phyloP scores from a whole-genome alignment of 208 protist species.

The Acanthamoeba triangularis region DNA sequence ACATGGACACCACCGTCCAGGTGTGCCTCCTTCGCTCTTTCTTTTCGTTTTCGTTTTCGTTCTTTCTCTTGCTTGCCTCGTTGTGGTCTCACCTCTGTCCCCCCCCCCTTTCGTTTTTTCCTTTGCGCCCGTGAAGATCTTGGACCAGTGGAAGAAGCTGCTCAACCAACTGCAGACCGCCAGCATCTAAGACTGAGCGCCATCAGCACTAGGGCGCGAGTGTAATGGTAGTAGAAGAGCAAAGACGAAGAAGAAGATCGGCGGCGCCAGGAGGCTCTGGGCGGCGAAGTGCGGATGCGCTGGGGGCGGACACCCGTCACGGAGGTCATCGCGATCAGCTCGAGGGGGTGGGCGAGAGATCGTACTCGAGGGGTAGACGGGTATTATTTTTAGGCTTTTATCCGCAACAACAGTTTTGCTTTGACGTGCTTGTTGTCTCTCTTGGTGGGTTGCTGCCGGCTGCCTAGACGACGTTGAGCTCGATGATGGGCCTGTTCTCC shows the following conservation, averaged over 20 bases:
- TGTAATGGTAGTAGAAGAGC: not conserved
- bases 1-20: slow-evolving; percentile 75
- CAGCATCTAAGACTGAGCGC: not conserved
- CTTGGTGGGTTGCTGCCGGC: too few relatives aligned
- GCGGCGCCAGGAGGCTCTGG: too few relatives aligned
- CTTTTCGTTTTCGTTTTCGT: not conserved
- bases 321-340: too few relatives aligned
- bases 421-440: too few relatives aligned
- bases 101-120: not conserved
- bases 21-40: not conserved
- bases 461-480: slow-evolving; percentile 60
- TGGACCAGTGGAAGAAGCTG: slow-evolving; percentile 74
- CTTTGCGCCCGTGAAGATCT: not conserved
- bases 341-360: too few relatives aligned
- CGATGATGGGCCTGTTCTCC: slow-evolving; percentile 21
- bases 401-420: too few relatives aligned
- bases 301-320: too few relatives aligned
- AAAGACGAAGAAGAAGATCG: too few relatives aligned
- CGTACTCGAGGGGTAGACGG: too few relatives aligned
- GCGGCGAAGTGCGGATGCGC: too few relatives aligned
- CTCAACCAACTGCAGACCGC: slow-evolving; percentile 70
- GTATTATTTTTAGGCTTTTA: too few relatives aligned
- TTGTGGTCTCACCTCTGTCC: not conserved
- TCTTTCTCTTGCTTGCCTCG: not conserved
- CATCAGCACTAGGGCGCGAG: not conserved